Evolutionary conservation across 306 rosid genomes (phyloP).

Genomic region (Sophora flavescens): DNA sequence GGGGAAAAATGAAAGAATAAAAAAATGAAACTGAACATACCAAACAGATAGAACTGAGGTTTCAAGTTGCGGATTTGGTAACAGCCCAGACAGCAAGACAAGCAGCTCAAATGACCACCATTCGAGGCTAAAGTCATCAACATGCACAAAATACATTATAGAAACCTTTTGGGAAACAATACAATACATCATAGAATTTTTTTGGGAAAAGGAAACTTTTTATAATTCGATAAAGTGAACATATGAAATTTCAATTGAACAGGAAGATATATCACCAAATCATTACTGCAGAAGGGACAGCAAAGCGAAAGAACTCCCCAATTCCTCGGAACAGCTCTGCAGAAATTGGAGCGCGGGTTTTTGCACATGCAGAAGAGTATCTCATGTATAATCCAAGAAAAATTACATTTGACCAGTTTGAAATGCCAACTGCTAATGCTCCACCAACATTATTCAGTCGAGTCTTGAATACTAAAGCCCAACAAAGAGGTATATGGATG

Average conservation of each 20-base stretch:
- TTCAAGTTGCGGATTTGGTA: constrained; percentile 86
- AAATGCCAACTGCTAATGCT: constrained; percentile 72
- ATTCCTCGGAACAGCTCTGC: constrained; percentile 63
- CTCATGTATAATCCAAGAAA: constrained; percentile 64
- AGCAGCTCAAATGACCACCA: constrained; percentile 85
- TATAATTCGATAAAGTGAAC: neutral
- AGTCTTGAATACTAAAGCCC: constrained; percentile 74
- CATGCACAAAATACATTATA: constrained; percentile 16
- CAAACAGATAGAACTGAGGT: constrained; percentile 83
- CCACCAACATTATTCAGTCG: constrained; percentile 66
- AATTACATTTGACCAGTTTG: constrained; percentile 73
- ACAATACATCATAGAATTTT: neutral
- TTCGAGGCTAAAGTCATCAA: constrained; percentile 55
- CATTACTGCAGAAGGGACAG: constrained; percentile 83
- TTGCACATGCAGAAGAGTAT: constrained; percentile 61
- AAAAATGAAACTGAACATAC: constrained; percentile 43
- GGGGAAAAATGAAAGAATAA: too few relatives aligned
- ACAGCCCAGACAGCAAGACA: constrained; percentile 68
- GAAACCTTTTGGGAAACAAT: neutral
- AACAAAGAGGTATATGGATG: constrained; percentile 68
- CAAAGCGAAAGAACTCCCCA: constrained; percentile 66
- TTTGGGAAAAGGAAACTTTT: neutral
- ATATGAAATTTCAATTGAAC: neutral
- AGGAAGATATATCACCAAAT: constrained; percentile 59
- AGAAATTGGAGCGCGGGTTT: constrained; percentile 63